phyloP scores from a whole-genome alignment of 169 alveolate species.

The Plasmodium knowlesi region DNA sequence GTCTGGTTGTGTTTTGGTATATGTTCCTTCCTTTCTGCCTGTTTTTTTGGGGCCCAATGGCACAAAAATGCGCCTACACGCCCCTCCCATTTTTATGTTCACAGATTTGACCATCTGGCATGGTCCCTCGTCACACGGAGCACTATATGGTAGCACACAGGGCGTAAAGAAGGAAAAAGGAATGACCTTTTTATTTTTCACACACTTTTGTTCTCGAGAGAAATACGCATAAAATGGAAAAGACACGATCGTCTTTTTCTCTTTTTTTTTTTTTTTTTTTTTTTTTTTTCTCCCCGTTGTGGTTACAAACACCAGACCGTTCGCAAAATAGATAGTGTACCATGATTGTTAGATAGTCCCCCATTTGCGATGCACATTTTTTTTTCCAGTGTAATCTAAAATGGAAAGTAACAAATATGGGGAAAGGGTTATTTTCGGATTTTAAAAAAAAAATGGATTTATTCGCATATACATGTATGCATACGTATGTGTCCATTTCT shows the following conservation, averaged over 20 bases:
- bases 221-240: neutral
- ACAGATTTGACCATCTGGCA: neutral
- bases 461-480: neutral
- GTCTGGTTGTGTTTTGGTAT: neutral
- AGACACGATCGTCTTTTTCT: neutral
- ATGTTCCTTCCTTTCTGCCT: neutral
- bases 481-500: neutral
- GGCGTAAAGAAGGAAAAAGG: neutral
- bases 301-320: neutral
- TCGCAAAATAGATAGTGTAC: neutral
- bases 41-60: neutral
- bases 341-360: neutral
- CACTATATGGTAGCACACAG: neutral
- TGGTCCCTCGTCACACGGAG: neutral
- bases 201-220: neutral
- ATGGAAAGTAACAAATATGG: neutral
- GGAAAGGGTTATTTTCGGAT: neutral
- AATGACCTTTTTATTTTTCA: neutral
- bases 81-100: neutral
- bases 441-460: neutral
- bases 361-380: neutral
- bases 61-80: neutral
- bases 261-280: neutral
- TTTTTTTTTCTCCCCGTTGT: too few relatives aligned
- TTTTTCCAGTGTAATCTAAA: neutral